Evolutionary conservation across 768 basidiomycete species (phyloP).

Genomic region (Mycena galopus): DNA sequence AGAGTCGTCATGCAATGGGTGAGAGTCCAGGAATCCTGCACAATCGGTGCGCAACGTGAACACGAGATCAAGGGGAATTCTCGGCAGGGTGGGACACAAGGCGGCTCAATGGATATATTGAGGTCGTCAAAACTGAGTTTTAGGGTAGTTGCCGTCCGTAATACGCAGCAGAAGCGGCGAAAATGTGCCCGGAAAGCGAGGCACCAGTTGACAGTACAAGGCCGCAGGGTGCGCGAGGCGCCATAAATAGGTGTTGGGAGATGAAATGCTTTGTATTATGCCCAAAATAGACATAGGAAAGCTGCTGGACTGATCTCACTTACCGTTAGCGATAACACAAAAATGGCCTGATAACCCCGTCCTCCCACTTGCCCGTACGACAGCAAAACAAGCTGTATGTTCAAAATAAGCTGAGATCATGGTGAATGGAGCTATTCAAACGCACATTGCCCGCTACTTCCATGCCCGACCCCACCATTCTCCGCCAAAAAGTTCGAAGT

Average conservation of each 20-base stretch:
- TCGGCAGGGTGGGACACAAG: not conserved
- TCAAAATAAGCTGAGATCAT: not conserved
- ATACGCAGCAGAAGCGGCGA: not conserved
- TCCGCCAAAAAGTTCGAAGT: no score
- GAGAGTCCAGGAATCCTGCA: not conserved
- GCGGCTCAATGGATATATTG: not conserved
- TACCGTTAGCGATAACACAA: not conserved
- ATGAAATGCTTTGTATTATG: not conserved
- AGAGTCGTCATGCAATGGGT: not conserved
- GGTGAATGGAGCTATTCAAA: not conserved
- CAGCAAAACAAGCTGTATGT: not conserved
- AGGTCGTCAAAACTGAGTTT: not conserved
- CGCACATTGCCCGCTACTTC: not conserved
- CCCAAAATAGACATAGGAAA: not conserved
- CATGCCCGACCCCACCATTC: not conserved
- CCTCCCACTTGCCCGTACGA: not conserved
- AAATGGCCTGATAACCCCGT: not conserved
- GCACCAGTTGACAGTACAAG: not conserved
- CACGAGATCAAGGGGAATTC: not conserved
- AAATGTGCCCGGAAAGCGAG: not conserved
- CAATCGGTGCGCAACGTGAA: not conserved
- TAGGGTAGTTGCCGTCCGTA: not conserved
- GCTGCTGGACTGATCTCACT: not conserved
- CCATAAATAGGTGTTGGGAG: not conserved
- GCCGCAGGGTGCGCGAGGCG: not conserved